These are phyloP conservation scores for Ananas comosus DNA, from an alignment of 176 grass and related monocot species.

Conservation along the genomic window DNA sequence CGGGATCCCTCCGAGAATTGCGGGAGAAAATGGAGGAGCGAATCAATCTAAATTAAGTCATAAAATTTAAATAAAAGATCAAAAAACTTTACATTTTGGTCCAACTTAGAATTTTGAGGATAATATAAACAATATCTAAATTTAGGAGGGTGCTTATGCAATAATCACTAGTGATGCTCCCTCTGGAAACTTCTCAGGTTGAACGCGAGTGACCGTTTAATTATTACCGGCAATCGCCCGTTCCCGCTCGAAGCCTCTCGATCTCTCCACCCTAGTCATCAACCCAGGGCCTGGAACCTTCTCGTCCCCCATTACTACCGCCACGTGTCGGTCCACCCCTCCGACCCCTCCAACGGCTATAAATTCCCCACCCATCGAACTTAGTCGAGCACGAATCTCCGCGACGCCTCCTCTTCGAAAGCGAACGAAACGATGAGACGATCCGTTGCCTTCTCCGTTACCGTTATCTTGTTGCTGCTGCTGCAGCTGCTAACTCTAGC, in stretches of 20 bases:
- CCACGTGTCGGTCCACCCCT: slow-evolving; percentile 10
- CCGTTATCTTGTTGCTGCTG: neutral
- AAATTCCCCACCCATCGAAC: neutral
- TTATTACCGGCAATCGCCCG: slow-evolving; percentile 21
- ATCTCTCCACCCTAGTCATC: neutral
- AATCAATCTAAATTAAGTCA: too few species aligned
- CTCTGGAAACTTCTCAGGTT: slow-evolving; percentile 34
- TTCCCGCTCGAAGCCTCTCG: slow-evolving; percentile 18
- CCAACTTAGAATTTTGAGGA: too few species aligned
- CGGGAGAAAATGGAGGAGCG: too few species aligned
- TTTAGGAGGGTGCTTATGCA: neutral
- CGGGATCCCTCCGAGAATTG: too few species aligned
- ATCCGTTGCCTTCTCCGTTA: neutral
- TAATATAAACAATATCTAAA: too few species aligned
- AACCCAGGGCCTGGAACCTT: slow-evolving; percentile 16
- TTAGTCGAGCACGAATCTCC: neutral
- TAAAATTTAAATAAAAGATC: too few species aligned
- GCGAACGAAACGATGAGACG: too few species aligned
- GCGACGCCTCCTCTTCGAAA: too few species aligned
- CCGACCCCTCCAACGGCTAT: neutral
- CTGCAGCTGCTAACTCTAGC: neutral
- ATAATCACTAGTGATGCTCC: slow-evolving; percentile 4
- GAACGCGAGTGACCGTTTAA: neutral
- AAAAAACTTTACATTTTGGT: too few species aligned
- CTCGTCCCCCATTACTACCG: slow-evolving; percentile 1